Conservation (phyloP, 768 basidiomycete genomes). For the Ramaria rubella region DNA sequence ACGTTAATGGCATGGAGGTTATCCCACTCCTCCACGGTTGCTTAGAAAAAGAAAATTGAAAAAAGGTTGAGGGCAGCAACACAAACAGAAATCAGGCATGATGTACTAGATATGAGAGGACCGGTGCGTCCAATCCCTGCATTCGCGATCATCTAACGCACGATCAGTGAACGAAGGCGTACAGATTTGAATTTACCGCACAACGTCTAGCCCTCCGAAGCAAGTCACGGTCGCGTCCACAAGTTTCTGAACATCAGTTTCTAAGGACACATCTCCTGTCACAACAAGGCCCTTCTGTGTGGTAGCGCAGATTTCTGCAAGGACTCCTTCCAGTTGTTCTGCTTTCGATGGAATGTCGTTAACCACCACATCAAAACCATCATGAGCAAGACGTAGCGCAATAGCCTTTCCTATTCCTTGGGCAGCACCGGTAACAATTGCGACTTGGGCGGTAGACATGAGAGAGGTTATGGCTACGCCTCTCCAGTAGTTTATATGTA, state of each 20-base stretch:
- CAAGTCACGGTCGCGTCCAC: constrained; percentile 20
- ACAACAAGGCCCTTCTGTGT: constrained; percentile 19
- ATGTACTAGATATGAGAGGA: constrained; percentile 6
- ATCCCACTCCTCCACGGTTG: constrained; percentile 28
- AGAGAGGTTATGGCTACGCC: too few relatives aligned
- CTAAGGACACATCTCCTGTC: constrained; percentile 25
- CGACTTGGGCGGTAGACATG: constrained; percentile 15
- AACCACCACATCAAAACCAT: constrained; percentile 17
- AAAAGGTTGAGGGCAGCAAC: not conserved
- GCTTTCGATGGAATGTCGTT: constrained; percentile 21
- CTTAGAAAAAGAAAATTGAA: constrained; percentile 18
- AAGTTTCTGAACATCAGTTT: constrained; percentile 25
- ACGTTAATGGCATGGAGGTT: constrained; percentile 32
- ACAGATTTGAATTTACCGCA: constrained; percentile 9
- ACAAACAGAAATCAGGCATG: too few relatives aligned
- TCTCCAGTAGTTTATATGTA: too few relatives aligned
- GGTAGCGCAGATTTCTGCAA: constrained; percentile 19
- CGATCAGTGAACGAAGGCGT: too few relatives aligned
- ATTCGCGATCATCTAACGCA: constrained; percentile 18
- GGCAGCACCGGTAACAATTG: constrained; percentile 23
- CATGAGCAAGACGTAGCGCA: constrained; percentile 21
- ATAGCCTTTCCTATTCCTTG: constrained; percentile 24
- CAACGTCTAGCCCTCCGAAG: constrained; percentile 28
- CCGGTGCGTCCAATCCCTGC: constrained; percentile 16
- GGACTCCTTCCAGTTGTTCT: constrained; percentile 19